A percentile compares a stretch with the other conserved stretches of the same genome.
Conservation (phyloP, 225 moss, liverwort and hornwort genomes). For the Marchantia paleacea region DNA sequence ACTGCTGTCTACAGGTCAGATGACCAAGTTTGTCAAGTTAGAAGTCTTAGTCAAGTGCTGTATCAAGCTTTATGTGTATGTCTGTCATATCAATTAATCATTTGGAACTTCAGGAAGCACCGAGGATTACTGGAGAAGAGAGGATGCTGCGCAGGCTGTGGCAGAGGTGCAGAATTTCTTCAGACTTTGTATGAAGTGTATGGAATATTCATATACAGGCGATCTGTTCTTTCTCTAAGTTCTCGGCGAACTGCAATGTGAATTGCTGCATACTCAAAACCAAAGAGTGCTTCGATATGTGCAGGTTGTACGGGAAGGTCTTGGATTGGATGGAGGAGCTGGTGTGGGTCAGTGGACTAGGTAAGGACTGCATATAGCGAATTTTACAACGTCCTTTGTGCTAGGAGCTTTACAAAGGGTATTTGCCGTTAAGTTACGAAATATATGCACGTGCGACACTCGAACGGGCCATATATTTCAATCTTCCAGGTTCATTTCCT, state of each 20-base stretch:
- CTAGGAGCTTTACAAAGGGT: too few species aligned
- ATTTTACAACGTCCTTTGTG: not conserved
- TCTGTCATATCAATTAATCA: not conserved
- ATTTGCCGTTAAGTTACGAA: not conserved
- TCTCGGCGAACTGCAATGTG: not conserved
- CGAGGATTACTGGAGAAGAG: slow-evolving; percentile 66
- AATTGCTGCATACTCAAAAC: not conserved
- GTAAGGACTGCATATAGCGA: slow-evolving; percentile 15
- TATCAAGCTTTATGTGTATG: not conserved
- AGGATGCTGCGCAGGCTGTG: slow-evolving; percentile 65
- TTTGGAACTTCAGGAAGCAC: slow-evolving; percentile 37
- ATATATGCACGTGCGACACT: too few species aligned
- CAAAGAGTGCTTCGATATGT: not conserved
- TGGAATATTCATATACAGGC: not conserved
- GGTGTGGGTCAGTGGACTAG: slow-evolving; percentile 53
- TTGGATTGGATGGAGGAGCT: slow-evolving; percentile 54
- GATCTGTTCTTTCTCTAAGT: too few species aligned
- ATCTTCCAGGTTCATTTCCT: too few species aligned
- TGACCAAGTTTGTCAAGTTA: not conserved
- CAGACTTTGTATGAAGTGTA: slow-evolving; percentile 20
- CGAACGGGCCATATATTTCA: too few species aligned
- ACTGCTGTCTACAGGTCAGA: not conserved
- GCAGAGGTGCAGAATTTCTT: slow-evolving; percentile 47
- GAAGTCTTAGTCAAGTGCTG: not conserved
- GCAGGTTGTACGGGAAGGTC: slow-evolving; percentile 44